Percentiles rank a stretch among this genome's conserved stretches.
phyloP scores from a whole-genome alignment of 2,329 filamentous ascomycete species.

The Beauveria asiatica region DNA sequence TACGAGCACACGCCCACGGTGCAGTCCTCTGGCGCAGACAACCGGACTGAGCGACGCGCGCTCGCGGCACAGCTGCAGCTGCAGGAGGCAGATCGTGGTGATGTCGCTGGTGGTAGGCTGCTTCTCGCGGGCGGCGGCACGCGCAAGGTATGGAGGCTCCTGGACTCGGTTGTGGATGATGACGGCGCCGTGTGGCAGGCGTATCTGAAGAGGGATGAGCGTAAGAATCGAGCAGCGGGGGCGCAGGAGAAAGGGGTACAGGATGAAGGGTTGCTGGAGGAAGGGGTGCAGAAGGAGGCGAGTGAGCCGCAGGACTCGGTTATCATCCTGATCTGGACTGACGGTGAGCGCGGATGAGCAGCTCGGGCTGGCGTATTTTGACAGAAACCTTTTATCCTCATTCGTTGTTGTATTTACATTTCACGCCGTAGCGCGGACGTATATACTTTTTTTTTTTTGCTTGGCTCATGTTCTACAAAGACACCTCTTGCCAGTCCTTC shows the following conservation, averaged over 20 bases:
- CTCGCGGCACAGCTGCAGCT: not conserved
- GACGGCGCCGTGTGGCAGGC: slow-evolving; percentile 38
- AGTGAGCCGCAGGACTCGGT: slow-evolving; percentile 27
- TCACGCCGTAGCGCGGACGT: not conserved
- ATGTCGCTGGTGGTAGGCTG: slow-evolving; percentile 23
- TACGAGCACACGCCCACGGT: slow-evolving; percentile 30
- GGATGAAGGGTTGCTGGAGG: too few species aligned
- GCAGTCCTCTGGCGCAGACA: not conserved
- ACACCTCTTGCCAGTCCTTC: slow-evolving; percentile 13
- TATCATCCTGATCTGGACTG: slow-evolving; percentile 33
- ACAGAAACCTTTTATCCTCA: not conserved
- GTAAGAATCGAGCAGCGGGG: not conserved
- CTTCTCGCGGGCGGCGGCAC: not conserved
- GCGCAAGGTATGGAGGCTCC: slow-evolving; percentile 31
- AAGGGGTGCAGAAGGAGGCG: too few species aligned
- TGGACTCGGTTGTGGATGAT: slow-evolving; percentile 28
- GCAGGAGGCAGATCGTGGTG: slow-evolving; percentile 1
- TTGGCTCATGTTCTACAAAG: not conserved
- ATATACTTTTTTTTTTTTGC: not conserved
- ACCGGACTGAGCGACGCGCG: not conserved
- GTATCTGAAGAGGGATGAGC: slow-evolving; percentile 29
- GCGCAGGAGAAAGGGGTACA: slow-evolving; percentile 13
- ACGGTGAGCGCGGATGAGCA: slow-evolving; percentile 1
- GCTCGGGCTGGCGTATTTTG: not conserved
- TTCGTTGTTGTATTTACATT: not conserved